Conservation (phyloP, 2,329 filamentous ascomycete genomes). For the Talaromyces verruculosus region DNA sequence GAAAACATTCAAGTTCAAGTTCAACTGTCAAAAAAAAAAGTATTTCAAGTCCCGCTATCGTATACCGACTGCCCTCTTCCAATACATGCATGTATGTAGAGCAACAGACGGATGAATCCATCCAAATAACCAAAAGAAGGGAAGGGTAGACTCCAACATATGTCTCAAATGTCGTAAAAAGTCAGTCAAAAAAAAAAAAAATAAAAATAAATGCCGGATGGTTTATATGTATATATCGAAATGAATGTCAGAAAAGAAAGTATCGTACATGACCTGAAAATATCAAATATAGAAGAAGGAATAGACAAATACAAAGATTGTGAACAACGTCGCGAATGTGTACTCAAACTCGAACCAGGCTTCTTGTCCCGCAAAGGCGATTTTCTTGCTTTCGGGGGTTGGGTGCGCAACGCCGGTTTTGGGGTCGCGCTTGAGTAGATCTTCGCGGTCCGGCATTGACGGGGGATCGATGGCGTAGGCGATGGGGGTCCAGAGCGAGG, state of each 20-base stretch:
- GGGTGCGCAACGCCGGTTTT: conserved; percentile 52
- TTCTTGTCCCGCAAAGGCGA: conserved; percentile 55
- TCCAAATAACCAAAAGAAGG: background rate
- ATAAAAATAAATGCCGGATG: too few species aligned
- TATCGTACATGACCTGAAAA: conserved; percentile 17
- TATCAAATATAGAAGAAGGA: conserved; percentile 33
- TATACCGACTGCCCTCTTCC: background rate
- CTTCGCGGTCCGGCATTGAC: conserved; percentile 57
- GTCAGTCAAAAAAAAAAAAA: too few species aligned
- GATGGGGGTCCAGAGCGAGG: conserved; percentile 59
- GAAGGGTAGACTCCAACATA: background rate
- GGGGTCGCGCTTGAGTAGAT: conserved; percentile 56
- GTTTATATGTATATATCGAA: conserved; percentile 4
- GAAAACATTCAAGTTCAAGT: background rate
- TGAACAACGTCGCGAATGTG: conserved; percentile 53
- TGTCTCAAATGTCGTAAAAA: too few species aligned
- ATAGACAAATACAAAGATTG: conserved; percentile 51
- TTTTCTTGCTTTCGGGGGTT: conserved; percentile 52
- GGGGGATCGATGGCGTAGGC: conserved; percentile 63
- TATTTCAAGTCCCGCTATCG: conserved; percentile 2
- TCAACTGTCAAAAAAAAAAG: background rate
- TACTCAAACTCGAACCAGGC: conserved; percentile 60
- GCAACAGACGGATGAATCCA: background rate
- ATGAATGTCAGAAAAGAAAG: background rate
- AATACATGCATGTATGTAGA: too few species aligned